phyloP scores from a whole-genome alignment of 2,329 filamentous ascomycete species.

The Microdochium paspali region DNA sequence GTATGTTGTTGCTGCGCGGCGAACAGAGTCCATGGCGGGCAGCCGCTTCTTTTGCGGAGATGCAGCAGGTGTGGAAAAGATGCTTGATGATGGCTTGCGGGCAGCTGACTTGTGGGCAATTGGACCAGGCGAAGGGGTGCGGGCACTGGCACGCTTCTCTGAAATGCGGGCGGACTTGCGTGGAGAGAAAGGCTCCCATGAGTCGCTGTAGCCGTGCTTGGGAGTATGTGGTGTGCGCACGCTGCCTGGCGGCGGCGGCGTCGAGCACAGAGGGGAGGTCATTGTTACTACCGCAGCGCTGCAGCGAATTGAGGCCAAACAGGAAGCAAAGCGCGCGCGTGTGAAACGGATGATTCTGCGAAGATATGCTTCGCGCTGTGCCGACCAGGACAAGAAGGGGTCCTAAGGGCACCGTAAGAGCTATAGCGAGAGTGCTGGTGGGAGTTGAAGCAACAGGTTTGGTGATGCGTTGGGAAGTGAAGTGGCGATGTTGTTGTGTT shows the following conservation, averaged over 20 bases:
- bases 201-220: conserved; percentile 55
- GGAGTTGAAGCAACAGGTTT: conserved; percentile 1
- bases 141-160: conserved; percentile 38
- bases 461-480: conserved; percentile 1
- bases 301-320: background rate
- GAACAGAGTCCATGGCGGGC: conserved; percentile 35
- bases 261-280: conserved; percentile 32
- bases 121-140: conserved; percentile 44
- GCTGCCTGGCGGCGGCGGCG: conserved; percentile 49
- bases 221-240: conserved; percentile 62
- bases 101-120: conserved; percentile 8
- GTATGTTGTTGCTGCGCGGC: conserved; percentile 34
- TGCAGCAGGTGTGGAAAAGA: conserved; percentile 30
- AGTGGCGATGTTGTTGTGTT: background rate
- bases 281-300: conserved; percentile 19
- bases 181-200: conserved; percentile 64
- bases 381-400: background rate
- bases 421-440: background rate
- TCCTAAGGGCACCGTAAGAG: background rate
- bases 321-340: background rate
- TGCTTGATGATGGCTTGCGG: conserved; percentile 11
- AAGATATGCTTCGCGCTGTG: background rate
- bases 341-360: background rate
- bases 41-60: conserved; percentile 43
- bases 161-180: conserved; percentile 60